phyloP scores from a whole-genome alignment of 2,329 filamentous ascomycete genomes.

The Fusarium sp. region DNA sequence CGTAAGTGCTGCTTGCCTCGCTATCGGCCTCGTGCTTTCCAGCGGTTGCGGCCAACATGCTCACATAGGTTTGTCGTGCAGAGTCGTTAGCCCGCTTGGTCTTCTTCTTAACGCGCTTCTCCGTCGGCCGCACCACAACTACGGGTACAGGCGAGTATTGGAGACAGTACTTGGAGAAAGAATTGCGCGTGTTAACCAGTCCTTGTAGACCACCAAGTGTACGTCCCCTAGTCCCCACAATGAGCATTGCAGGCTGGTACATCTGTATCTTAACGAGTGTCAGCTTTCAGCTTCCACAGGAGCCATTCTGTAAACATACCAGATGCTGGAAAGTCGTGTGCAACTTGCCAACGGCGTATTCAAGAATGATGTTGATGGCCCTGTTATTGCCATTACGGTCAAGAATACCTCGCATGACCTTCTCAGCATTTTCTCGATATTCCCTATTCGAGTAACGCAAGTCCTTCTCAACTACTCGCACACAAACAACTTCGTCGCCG shows the following conservation, averaged over 20 bases:
- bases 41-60: constrained; percentile 75
- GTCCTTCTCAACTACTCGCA: constrained; percentile 88
- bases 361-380: constrained; percentile 85
- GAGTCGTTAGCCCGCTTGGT: constrained; percentile 84
- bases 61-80: constrained; percentile 78
- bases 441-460: constrained; percentile 75
- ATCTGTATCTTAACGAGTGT: constrained; percentile 77
- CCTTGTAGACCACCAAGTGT: constrained; percentile 89
- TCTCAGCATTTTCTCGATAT: constrained; percentile 81
- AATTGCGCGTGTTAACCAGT: constrained; percentile 80
- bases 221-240: constrained; percentile 88
- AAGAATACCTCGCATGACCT: constrained; percentile 80
- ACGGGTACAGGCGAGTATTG: constrained; percentile 95
- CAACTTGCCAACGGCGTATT: constrained; percentile 89
- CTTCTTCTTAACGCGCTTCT: constrained; percentile 91
- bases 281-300: constrained; percentile 1
- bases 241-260: constrained; percentile 89
- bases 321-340: constrained; percentile 91
- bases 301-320: constrained; percentile 62
- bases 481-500: constrained; percentile 91
- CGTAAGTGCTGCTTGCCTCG: constrained; percentile 64
- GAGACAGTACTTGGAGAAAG: constrained; percentile 93
- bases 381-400: constrained; percentile 82
- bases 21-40: constrained; percentile 70
- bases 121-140: constrained; percentile 88